Conservation (phyloP, 2,329 filamentous ascomycete genomes). For the Ophiobolus disseminans region DNA sequence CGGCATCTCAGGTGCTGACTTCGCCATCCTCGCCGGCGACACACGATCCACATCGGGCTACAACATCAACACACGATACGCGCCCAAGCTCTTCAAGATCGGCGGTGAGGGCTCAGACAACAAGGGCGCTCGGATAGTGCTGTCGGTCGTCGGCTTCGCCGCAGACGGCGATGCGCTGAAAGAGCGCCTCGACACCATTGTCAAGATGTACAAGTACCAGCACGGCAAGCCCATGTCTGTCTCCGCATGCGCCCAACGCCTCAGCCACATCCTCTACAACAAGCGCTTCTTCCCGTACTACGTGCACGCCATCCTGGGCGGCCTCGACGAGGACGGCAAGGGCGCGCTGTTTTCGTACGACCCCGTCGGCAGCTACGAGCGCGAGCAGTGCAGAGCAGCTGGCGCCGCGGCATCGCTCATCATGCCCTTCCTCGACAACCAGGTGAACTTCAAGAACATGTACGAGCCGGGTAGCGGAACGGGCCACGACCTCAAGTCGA, state of each 20-base stretch:
- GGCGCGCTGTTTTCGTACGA: conserved; percentile 98
- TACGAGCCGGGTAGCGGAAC: conserved; percentile 85
- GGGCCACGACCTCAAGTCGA: conserved; percentile 79
- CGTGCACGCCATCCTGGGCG: conserved; percentile 90
- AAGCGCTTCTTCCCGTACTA: conserved; percentile 99
- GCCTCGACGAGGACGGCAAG: conserved; percentile 91
- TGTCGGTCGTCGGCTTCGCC: conserved; percentile 94
- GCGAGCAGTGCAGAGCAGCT: conserved; percentile 92
- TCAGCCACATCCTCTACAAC: conserved; percentile 93
- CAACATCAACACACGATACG: conserved; percentile 97
- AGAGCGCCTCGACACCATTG: conserved; percentile 90
- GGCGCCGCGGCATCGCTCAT: conserved; percentile 93
- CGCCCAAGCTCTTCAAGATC: conserved; percentile 96
- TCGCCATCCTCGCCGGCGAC: conserved; percentile 96
- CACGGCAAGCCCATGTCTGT: conserved; percentile 97
- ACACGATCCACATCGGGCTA: conserved; percentile 92
- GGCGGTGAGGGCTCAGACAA: conserved; percentile 88
- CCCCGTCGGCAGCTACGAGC: conserved; percentile 95
- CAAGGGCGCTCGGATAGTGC: conserved; percentile 82
- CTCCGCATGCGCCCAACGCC: conserved; percentile 89
- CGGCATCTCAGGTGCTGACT: conserved; percentile 91
- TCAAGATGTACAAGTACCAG: conserved; percentile 99
- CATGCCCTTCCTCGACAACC: conserved; percentile 99
- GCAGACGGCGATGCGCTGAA: conserved; percentile 93
- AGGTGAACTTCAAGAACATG: conserved; percentile 99